Evolutionary conservation across 2,329 filamentous ascomycete species (phyloP).

Genomic region (Alternaria consortialis): DNA sequence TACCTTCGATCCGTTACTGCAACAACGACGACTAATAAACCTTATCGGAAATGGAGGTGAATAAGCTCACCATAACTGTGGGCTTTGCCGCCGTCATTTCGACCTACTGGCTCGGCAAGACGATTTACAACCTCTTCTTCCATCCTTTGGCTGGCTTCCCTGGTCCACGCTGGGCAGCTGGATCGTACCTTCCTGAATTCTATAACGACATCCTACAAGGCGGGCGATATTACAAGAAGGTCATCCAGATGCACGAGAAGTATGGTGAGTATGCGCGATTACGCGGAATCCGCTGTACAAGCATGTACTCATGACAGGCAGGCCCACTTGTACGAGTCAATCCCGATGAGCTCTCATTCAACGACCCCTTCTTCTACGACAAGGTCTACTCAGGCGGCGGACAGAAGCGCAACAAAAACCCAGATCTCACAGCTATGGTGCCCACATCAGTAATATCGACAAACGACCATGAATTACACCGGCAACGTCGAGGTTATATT

Average conservation of each 20-base stretch:
- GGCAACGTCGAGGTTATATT: constrained; percentile 31
- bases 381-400: background rate
- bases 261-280: constrained; percentile 15
- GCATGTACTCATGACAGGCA: background rate
- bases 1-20: background rate
- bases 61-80: background rate
- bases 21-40: background rate
- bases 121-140: constrained; percentile 19
- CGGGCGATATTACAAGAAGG: constrained; percentile 45
- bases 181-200: constrained; percentile 14
- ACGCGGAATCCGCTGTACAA: background rate
- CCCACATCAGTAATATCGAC: background rate
- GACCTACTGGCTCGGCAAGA: constrained; percentile 11
- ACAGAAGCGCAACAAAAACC: constrained; percentile 6
- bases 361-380: constrained; percentile 17
- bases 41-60: background rate
- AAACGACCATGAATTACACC: constrained; percentile 35
- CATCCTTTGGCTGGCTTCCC: constrained; percentile 21
- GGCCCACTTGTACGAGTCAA: constrained; percentile 25
- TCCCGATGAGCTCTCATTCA: constrained; percentile 18
- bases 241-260: constrained; percentile 44
- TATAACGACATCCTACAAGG: constrained; percentile 22
- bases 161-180: constrained; percentile 21
- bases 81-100: background rate
- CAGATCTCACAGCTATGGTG: background rate